Conservation (phyloP, 2,329 filamentous ascomycete genomes). For the Alternaria sp. region DNA sequence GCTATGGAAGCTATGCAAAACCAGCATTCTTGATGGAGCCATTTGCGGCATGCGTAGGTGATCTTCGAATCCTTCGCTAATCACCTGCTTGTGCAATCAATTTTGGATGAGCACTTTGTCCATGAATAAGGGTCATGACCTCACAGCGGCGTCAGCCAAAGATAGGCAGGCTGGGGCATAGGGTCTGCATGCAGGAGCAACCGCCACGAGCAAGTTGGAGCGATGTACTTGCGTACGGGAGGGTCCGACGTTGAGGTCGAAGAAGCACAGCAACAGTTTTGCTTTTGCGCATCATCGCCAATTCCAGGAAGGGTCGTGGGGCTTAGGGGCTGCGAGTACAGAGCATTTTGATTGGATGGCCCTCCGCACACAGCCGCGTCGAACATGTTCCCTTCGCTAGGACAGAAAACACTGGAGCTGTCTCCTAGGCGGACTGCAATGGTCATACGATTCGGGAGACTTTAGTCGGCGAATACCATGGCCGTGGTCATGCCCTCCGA, state of each 20-base stretch:
- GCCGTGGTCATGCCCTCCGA: background rate
- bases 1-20: slow-evolving; percentile 1
- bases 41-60: background rate
- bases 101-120: background rate
- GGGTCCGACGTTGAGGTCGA: slow-evolving; percentile 8
- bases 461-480: background rate
- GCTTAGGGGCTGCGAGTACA: background rate
- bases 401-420: background rate
- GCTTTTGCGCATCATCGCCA: slow-evolving; percentile 14
- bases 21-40: background rate
- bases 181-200: slow-evolving; percentile 23
- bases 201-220: slow-evolving; percentile 23
- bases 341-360: slow-evolving; percentile 14
- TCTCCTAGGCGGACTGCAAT: background rate
- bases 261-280: slow-evolving; percentile 4
- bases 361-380: slow-evolving; percentile 2
- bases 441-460: background rate
- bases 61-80: background rate
- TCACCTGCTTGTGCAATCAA: background rate
- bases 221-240: slow-evolving; percentile 18
- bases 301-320: background rate
- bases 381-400: slow-evolving; percentile 4
- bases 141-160: background rate
- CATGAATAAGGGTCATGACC: background rate
- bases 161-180: slow-evolving; percentile 1